Evolutionary conservation across 768 basidiomycete species (phyloP), one percentile per base, ranked within the genome.

Genomic region (Rhizopogon vesiculosus): DNA sequence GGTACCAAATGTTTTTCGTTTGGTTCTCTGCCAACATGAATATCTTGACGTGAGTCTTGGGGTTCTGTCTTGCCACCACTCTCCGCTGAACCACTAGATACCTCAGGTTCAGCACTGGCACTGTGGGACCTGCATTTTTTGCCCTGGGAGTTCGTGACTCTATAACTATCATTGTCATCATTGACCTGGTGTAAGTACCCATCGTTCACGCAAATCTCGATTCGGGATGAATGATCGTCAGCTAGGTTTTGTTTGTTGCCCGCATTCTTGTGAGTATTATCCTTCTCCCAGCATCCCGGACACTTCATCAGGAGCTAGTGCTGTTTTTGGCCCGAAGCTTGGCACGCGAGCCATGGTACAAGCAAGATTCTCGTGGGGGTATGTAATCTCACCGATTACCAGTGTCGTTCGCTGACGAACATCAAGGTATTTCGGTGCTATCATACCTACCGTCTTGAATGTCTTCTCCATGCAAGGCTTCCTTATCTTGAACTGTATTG

Each of bases 311-410:
- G 33, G 10, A 18, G 7, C 29, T 56, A 80, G 78, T 53, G 76
- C 79, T 2, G 75, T 77, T 2, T 81, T 79, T 48, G 80, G 83
- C 0, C 82, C 83, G 2, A 78, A 79, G 55, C 64, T 80, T 1
- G 83, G 83, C 2, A 76, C 75, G 62, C 74, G 83, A n/a, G 78
- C 80, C 13, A 84, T 84, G 82, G 75, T 82, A 7, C 76, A 80
- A 50, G 73, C 79, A 1, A 72, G 83, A 19, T 84, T 77, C 60
- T 78, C 76, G 0, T 80, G 78, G 70, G 81, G 80, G 76, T 79
- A 40, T 58, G 69, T 56, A 25, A 18, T 10, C 25, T 75, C 39
- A 50, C 15, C 15, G 8, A 18, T 18, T 28, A 16, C 50, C 19
- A 48, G 12, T 22, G 16, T 53, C 3, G 25, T 51, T 10, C 5